Evolutionary conservation across 1,139 yeast genomes (phyloP), one percentile per base, ranked within the genome.

Genomic region (Pichia sp.): DNA sequence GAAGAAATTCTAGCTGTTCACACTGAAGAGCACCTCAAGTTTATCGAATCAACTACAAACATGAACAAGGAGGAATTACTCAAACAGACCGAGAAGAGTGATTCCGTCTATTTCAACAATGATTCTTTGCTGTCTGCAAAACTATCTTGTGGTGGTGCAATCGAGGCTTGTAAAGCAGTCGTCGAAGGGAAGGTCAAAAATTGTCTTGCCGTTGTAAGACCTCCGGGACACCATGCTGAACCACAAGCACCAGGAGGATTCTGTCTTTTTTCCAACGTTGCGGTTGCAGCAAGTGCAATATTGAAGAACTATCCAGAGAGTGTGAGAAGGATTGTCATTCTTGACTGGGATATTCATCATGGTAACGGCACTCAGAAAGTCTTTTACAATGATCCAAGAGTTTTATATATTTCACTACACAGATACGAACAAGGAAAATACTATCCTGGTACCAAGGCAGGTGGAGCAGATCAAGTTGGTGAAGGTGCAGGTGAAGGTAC

Each of bases 141-240:
- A 56, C 67, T 93, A 27, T 82, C 96, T 13, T 91, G 97, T 57
- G 99, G 99, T 38, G 97, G 98, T 21, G 80, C 95, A 22, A 91
- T 93, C 35, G 98, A 91, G 58, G 95, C 96, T 1, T 88, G 97
- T 58, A 77, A 78, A 48, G 96, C 97, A 0, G 98, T 93, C 15
- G 82, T 91, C 10, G 97, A 88, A 56, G 95, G 96, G 2, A 66
- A 69, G 40, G 97, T 88, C 22, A 87, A 87, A 54, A 93, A 93
- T 56, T 81, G 96, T 0, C 58, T 93, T 39, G 99, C 98, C 0
- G 85, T 93, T n/a, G 96, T 93, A 12, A 74, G 99, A 47, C 99
- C 99, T 1, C 99, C 99, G 0, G 99, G 99, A 3, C 99, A 93
- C 61, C 99, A 93, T 56, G 97, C 98, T 1, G 99, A 93, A 54